Evolutionary conservation across 768 basidiomycete species (phyloP).

Genomic region (Tulasnella sp.): DNA sequence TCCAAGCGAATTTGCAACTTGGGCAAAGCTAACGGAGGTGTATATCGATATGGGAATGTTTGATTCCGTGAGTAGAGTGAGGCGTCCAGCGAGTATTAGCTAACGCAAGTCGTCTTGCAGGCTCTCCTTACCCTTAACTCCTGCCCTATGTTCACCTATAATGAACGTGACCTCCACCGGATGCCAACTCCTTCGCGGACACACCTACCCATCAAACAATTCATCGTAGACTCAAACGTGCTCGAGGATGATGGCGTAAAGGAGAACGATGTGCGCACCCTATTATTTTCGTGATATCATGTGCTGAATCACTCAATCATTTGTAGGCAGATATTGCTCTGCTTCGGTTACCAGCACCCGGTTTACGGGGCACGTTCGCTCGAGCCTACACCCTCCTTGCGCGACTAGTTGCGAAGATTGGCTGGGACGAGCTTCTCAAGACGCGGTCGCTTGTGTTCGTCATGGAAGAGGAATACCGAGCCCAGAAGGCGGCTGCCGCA

Average conservation of each 20-base stretch:
- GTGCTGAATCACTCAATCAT: neutral
- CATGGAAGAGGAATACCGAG: slow-evolving; percentile 98
- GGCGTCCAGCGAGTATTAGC: neutral
- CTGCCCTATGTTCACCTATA: slow-evolving; percentile 99
- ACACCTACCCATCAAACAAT: slow-evolving; percentile 73
- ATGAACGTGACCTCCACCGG: slow-evolving; percentile 87
- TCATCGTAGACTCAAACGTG: slow-evolving; percentile 66
- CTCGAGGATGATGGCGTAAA: slow-evolving; percentile 73
- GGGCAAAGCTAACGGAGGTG: slow-evolving; percentile 93
- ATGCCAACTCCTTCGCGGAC: slow-evolving; percentile 65
- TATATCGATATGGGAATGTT: slow-evolving; percentile 85
- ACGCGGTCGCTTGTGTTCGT: slow-evolving; percentile 92
- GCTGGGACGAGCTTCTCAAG: slow-evolving; percentile 97
- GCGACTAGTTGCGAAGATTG: slow-evolving; percentile 82
- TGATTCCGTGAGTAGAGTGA: slow-evolving; percentile 42
- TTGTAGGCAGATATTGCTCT: slow-evolving; percentile 80
- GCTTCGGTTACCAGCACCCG: slow-evolving; percentile 87
- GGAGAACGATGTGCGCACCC: slow-evolving; percentile 57
- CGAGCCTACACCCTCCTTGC: slow-evolving; percentile 86
- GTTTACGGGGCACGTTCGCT: slow-evolving; percentile 90
- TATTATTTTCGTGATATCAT: neutral
- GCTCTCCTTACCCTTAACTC: slow-evolving; percentile 90
- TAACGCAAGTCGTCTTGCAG: slow-evolving; percentile 21
- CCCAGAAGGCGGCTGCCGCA: slow-evolving; percentile 80
- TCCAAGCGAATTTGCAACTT: slow-evolving; percentile 96